These are phyloP conservation scores for Sphagnum contortum DNA, from an alignment of 225 moss, liverwort and hornwort genomes.

Conservation along the genomic window DNA sequence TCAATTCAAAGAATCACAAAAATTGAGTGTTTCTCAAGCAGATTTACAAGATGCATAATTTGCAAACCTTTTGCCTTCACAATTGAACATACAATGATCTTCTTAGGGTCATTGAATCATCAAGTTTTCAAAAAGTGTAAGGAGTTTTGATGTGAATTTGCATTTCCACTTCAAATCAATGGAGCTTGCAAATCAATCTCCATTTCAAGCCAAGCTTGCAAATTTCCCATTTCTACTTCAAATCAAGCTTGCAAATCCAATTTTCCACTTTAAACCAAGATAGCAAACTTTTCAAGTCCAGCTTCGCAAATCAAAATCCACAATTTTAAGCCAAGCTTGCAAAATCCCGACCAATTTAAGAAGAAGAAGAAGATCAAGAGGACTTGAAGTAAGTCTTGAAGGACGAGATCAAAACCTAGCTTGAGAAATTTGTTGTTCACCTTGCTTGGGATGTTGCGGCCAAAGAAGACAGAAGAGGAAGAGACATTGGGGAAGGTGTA, in stretches of 20 bases:
- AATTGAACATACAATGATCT: too few species aligned
- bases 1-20: neutral
- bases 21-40: neutral
- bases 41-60: too few species aligned
- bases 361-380: neutral
- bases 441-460: conserved; percentile 45
- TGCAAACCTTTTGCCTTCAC: too few species aligned
- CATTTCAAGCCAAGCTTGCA: too few species aligned
- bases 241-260: neutral
- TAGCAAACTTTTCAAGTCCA: neutral
- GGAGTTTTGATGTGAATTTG: neutral
- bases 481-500: conserved; percentile 22
- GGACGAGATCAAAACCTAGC: too few species aligned
- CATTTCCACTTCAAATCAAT: neutral
- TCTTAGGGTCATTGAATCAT: neutral
- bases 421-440: conserved; percentile 7
- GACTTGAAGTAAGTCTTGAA: neutral
- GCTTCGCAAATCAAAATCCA: neutral
- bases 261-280: neutral
- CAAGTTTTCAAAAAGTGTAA: neutral
- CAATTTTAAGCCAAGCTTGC: neutral
- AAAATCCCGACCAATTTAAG: neutral
- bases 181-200: neutral
- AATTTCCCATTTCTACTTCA: too few species aligned
- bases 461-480: conserved; percentile 27